Evolutionary conservation across 495 filamentous ascomycete genomes (phyloP).

Genomic region (Lichina pygmaea): DNA sequence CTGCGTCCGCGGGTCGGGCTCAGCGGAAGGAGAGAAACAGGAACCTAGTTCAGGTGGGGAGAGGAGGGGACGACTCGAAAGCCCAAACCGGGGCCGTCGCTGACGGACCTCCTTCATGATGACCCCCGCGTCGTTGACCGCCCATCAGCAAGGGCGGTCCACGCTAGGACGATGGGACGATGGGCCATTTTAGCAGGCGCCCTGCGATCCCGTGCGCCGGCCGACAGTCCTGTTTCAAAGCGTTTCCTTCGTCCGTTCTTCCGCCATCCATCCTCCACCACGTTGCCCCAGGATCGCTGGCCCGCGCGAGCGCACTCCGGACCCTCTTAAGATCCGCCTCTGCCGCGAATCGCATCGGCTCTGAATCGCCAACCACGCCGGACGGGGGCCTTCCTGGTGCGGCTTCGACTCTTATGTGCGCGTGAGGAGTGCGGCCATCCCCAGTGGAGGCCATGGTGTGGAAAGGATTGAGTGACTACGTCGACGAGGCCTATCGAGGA

Average conservation of each 20-base stretch:
- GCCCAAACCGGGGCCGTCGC: not conserved
- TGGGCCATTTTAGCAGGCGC: not conserved
- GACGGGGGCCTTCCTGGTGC: not conserved
- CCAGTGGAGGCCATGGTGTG: not conserved
- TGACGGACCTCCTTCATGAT: no score
- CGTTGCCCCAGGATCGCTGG: not conserved
- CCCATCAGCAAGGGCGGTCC: no score
- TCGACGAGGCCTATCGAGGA: constrained; percentile 1
- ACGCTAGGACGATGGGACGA: no score
- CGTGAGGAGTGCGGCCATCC: not conserved
- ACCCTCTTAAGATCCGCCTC: not conserved
- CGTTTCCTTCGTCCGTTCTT: not conserved
- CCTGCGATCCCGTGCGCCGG: not conserved
- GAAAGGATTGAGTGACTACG: not conserved
- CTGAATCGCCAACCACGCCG: not conserved
- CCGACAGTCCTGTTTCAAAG: not conserved
- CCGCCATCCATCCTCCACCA: not conserved
- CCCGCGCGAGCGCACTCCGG: not conserved
- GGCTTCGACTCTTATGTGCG: not conserved
- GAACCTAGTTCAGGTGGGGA: not conserved
- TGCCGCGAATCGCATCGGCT: not conserved
- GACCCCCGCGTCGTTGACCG: no score
- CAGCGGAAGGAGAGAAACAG: not conserved
- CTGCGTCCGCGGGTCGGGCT: no score
- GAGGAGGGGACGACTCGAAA: not conserved